Evolutionary conservation across 352 stramenopile species (phyloP).

Genomic region (Phytophthora idaei): DNA sequence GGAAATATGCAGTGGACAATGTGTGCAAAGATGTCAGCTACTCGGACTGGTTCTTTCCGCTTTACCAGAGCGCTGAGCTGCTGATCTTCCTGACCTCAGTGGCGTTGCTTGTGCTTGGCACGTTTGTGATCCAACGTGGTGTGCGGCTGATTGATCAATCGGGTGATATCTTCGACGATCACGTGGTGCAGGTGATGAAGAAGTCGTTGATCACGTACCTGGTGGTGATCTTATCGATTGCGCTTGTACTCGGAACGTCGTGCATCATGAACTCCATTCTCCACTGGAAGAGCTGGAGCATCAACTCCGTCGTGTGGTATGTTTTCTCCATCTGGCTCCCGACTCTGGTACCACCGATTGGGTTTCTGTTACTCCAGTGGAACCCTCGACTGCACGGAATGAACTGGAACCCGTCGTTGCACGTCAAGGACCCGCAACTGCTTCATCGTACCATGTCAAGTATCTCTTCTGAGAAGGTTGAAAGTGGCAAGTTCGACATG

Average conservation of each 20-base stretch:
- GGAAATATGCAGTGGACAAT: conserved; percentile 70
- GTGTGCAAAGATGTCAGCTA: conserved; percentile 73
- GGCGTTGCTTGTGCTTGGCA: conserved; percentile 66
- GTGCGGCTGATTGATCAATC: conserved; percentile 77
- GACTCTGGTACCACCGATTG: conserved; percentile 71
- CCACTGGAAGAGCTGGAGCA: conserved; percentile 63
- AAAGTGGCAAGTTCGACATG: conserved; percentile 38
- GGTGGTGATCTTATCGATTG: conserved; percentile 75
- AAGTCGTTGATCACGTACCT: conserved; percentile 84
- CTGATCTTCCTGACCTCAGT: conserved; percentile 70
- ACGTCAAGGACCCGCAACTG: conserved; percentile 51
- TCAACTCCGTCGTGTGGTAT: conserved; percentile 84
- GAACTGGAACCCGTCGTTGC: conserved; percentile 66
- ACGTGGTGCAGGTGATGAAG: conserved; percentile 74
- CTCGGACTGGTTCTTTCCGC: conserved; percentile 66
- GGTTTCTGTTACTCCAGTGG: conserved; percentile 86
- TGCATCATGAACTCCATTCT: conserved; percentile 70
- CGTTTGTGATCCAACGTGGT: conserved; percentile 72
- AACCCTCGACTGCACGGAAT: conserved; percentile 79
- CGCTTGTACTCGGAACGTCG: conserved; percentile 63
- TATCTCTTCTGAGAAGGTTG: conserved; percentile 58
- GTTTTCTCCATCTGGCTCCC: conserved; percentile 81
- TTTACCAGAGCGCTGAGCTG: conserved; percentile 54
- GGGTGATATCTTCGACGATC: conserved; percentile 74
- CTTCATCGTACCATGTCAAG: conserved; percentile 41